Conservation (phyloP, 148 eudicot species). For the Dysphania ambrosioides region DNA sequence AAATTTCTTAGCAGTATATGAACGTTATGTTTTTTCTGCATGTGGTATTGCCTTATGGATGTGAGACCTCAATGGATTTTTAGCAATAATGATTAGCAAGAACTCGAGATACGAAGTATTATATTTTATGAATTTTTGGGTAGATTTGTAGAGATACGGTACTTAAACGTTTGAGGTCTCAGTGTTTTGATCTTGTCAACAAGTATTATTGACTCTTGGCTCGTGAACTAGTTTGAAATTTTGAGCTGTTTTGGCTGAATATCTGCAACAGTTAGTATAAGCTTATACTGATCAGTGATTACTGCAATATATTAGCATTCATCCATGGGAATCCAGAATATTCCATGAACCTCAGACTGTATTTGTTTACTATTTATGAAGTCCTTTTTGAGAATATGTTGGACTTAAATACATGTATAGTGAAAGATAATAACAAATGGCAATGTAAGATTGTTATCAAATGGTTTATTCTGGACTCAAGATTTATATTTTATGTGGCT, state of each 20-base stretch:
- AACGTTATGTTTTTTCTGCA: too few species aligned
- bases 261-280: background rate
- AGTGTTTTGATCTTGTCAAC: background rate
- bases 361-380: background rate
- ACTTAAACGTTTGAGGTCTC: background rate
- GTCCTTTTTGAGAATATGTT: background rate
- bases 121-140: background rate
- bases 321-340: background rate
- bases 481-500: background rate
- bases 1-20: too few species aligned
- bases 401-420: background rate
- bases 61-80: background rate
- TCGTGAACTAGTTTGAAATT: background rate
- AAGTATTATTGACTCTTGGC: background rate
- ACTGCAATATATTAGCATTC: background rate
- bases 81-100: too few species aligned
- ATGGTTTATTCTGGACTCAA: background rate
- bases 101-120: too few species aligned
- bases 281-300: background rate
- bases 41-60: background rate
- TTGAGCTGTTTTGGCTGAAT: background rate
- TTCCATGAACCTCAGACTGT: background rate
- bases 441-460: background rate
- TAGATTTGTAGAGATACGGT: background rate
- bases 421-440: background rate